Percentiles rank a stretch among this genome's conserved stretches.
These are phyloP conservation scores for Plasmodium ovale DNA, from an alignment of 169 alveolate species.

Conservation along the genomic window DNA sequence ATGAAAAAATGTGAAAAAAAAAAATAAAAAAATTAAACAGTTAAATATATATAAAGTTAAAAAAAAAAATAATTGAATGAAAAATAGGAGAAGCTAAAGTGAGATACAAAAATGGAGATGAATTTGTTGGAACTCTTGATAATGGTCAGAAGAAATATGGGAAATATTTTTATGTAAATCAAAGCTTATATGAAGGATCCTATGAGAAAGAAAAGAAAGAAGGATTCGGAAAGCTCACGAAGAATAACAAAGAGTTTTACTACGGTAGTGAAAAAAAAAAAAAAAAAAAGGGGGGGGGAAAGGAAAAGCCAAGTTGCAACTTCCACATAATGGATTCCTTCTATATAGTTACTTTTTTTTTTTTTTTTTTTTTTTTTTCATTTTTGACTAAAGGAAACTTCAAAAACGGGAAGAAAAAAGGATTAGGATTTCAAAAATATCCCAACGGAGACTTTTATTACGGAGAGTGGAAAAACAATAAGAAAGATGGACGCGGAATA, in stretches of 20 bases:
- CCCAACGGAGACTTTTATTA: slow-evolving; percentile 92
- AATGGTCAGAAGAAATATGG: slow-evolving; percentile 11
- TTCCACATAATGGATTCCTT: not conserved
- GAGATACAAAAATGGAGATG: slow-evolving; percentile 9
- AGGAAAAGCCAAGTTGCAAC: not conserved
- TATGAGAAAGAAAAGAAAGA: slow-evolving; percentile 9
- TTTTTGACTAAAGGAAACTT: slow-evolving; percentile 84
- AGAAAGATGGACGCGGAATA: slow-evolving; percentile 93
- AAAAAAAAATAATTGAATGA: not conserved
- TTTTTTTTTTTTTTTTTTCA: not conserved
- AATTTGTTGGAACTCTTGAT: not conserved
- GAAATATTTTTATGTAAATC: slow-evolving; percentile 22
- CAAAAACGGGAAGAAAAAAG: slow-evolving; percentile 88
- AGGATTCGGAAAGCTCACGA: slow-evolving; percentile 22
- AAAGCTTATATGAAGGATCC: slow-evolving; percentile 43
- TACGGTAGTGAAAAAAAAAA: slow-evolving; percentile 22
- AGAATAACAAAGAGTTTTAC: slow-evolving; percentile 8
- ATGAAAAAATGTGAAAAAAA: too few species aligned
- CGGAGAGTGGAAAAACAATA: slow-evolving; percentile 92
- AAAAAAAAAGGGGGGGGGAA: not conserved
- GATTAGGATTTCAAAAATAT: slow-evolving; percentile 93
- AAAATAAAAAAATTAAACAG: not conserved
- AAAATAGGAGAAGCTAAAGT: slow-evolving; percentile 34
- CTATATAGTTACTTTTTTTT: not conserved
- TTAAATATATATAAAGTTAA: not conserved